Base-by-base conservation (phyloP, 1,284 basidiomycete species). In the Neonothopanus nambi region DNA sequence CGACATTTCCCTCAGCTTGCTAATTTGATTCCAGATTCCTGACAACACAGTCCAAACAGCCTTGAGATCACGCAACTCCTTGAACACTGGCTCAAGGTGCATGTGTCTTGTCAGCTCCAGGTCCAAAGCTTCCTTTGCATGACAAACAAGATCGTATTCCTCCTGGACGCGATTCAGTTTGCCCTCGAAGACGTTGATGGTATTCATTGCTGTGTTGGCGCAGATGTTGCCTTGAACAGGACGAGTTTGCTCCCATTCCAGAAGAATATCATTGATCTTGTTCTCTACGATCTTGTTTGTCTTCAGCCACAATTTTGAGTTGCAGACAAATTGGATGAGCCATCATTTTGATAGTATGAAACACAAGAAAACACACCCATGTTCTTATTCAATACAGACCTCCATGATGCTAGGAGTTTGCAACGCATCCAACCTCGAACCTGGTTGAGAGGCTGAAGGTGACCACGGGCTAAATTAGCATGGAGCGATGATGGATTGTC, bases 31-130 rank as follows among this genome's bases (percentile, higher is more conserved):
- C 95, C 96, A 98, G 46, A 98, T 91, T 1, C 97, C 97, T 0
- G 95, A 96, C 35, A 99, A 81, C 6, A 97, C 97, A 0, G 95
- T 98, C 97, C 97, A 99, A 20, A 99, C 97, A 0, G 93, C 93
- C 72, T 98, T 98, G 61, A 99, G 81, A 67, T 99, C 97, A 53
- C 89, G 87, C 51, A 99, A 72, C 71, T 99, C 97, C 68, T 99
- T 97, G 51, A 93, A 89, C 5, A 98, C 87, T 8, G 95, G 95
- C 57, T 93, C 91, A 48, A 99, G 79, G 45, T 94, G 90, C 56
- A 93, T 93, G 67, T 98, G 94, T 47, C 88, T 86, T 58, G 84
- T 87, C 60, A 94, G 82, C 63, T 98, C 95, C 41, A 99, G 84
- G 71, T 97, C 93, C 37, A 99, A 80, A 0, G 97, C 95, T 68